Percentiles rank a stretch among this genome's conserved stretches.
phyloP scores from a whole-genome alignment of 2,329 filamentous ascomycete species.

The Monosporascus cannonballus region DNA sequence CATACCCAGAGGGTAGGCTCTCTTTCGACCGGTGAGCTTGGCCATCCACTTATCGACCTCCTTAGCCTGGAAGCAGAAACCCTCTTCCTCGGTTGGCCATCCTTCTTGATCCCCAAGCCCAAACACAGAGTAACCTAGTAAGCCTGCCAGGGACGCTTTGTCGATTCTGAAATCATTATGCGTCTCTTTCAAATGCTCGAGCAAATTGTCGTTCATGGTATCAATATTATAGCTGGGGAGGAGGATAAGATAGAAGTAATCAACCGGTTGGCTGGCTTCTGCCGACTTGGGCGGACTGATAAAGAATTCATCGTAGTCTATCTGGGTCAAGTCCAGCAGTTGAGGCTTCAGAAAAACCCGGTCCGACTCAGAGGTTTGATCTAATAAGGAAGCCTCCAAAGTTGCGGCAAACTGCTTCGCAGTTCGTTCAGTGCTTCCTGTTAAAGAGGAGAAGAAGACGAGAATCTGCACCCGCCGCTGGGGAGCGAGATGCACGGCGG shows the following conservation, averaged over 20 bases:
- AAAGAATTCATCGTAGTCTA: constrained; percentile 93
- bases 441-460: constrained; percentile 86
- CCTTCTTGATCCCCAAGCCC: constrained; percentile 87
- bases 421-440: constrained; percentile 72
- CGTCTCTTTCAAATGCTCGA: constrained; percentile 83
- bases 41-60: constrained; percentile 95
- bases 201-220: constrained; percentile 79
- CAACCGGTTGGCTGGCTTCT: constrained; percentile 38
- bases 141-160: constrained; percentile 67
- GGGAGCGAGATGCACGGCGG: constrained; percentile 21
- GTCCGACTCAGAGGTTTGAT: constrained; percentile 33
- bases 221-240: constrained; percentile 95
- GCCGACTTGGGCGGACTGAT: constrained; percentile 62
- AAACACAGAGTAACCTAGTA: constrained; percentile 89
- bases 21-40: constrained; percentile 79
- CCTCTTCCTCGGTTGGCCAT: constrained; percentile 86
- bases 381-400: constrained; percentile 46
- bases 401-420: constrained; percentile 57
- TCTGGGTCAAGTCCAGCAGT: constrained; percentile 71
- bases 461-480: constrained; percentile 59
- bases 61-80: constrained; percentile 88
- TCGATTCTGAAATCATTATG: constrained; percentile 97
- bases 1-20: constrained; percentile 84
- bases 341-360: constrained; percentile 50
- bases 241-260: constrained; percentile 77